Evolutionary conservation across 2,329 filamentous ascomycete genomes (phyloP).

Genomic region (Aureobasidium sp.): DNA sequence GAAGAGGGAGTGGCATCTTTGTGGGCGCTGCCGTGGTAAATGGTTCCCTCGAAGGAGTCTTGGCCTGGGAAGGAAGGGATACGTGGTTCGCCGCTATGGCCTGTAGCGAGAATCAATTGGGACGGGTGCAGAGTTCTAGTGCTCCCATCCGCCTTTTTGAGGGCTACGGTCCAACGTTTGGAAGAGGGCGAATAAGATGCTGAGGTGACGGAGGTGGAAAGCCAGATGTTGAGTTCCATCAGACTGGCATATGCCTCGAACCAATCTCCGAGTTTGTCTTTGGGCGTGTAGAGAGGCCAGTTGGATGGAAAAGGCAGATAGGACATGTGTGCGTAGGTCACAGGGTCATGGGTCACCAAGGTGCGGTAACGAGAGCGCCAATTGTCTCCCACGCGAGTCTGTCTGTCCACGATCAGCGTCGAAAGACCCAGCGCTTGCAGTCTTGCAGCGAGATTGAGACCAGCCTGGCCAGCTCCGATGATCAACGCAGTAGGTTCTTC

Average conservation of each 20-base stretch:
- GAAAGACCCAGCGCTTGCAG: constrained; percentile 35
- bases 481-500: constrained; percentile 54
- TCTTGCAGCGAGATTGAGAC: constrained; percentile 29
- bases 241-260: constrained; percentile 58
- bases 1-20: constrained; percentile 41
- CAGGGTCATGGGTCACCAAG: constrained; percentile 61
- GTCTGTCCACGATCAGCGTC: constrained; percentile 33
- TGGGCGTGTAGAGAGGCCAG: constrained; percentile 65
- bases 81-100: constrained; percentile 60
- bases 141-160: constrained; percentile 37
- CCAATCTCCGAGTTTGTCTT: constrained; percentile 64
- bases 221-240: constrained; percentile 65
- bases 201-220: constrained; percentile 42
- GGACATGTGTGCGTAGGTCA: constrained; percentile 54
- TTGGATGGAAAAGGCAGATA: constrained; percentile 57
- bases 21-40: constrained; percentile 45
- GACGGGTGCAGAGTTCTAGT: constrained; percentile 53
- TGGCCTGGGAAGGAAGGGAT: constrained; percentile 43
- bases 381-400: constrained; percentile 33
- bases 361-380: constrained; percentile 35
- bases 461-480: constrained; percentile 35
- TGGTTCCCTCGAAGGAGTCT: constrained; percentile 50
- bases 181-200: constrained; percentile 46
- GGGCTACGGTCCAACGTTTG: constrained; percentile 49
- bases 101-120: constrained; percentile 61